Evolutionary conservation across 1,284 basidiomycete genomes (phyloP).

Genomic region (Neolentinus lepideus): DNA sequence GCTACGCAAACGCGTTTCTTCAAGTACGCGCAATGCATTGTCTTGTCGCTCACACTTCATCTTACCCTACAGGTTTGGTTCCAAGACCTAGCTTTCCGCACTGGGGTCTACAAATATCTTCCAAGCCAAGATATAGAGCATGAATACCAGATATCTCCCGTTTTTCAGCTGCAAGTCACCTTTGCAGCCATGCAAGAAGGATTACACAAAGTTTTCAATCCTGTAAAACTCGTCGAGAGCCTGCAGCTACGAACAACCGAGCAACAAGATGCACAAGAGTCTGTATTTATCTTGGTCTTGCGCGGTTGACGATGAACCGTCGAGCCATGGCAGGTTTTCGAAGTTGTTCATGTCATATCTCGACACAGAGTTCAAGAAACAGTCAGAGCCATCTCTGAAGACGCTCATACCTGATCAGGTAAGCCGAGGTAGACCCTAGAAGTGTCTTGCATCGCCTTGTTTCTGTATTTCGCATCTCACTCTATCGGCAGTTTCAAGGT

Average conservation of each 20-base stretch:
- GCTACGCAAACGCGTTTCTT: slow-evolving; percentile 88
- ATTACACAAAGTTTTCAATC: slow-evolving; percentile 68
- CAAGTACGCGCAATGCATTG: slow-evolving; percentile 44
- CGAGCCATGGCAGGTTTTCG: slow-evolving; percentile 59
- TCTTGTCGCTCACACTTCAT: neutral
- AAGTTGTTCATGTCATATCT: slow-evolving; percentile 90
- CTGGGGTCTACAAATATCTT: slow-evolving; percentile 46
- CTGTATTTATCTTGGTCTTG: slow-evolving; percentile 18
- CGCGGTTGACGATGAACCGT: neutral
- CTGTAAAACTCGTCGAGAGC: slow-evolving; percentile 75
- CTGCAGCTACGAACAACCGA: slow-evolving; percentile 72
- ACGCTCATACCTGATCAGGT: slow-evolving; percentile 70
- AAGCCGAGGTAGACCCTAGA: neutral
- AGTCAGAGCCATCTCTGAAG: slow-evolving; percentile 50
- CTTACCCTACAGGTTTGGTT: slow-evolving; percentile 44
- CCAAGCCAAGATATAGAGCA: slow-evolving; percentile 42
- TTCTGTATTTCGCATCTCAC: no score
- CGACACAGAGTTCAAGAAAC: slow-evolving; percentile 77
- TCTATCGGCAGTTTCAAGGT: slow-evolving; percentile 95
- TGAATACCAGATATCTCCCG: slow-evolving; percentile 56
- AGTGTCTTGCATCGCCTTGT: slow-evolving; percentile 5
- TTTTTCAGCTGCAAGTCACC: slow-evolving; percentile 68
- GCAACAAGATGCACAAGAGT: slow-evolving; percentile 96
- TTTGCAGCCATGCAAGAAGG: slow-evolving; percentile 80
- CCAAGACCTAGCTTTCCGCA: slow-evolving; percentile 53